Conservation (phyloP, 108 stramenopile species). For the Epipyxis sp. region DNA sequence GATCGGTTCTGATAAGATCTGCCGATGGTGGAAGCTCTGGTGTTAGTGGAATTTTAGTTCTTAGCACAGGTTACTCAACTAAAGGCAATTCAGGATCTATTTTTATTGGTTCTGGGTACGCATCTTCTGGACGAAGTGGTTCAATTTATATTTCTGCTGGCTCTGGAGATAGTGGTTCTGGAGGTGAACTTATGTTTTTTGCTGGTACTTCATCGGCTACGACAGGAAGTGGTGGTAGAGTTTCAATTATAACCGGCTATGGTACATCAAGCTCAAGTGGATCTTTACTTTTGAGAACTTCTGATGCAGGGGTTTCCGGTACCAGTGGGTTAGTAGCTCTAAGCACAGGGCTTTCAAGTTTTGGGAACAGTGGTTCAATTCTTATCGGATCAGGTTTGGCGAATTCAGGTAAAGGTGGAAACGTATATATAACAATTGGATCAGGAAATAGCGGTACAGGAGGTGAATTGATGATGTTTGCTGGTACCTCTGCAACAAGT, state of each 20-base stretch:
- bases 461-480: neutral
- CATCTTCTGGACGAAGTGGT: slow-evolving; percentile 9
- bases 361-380: slow-evolving; percentile 19
- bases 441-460: slow-evolving; percentile 24
- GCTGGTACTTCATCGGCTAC: neutral
- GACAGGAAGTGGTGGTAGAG: slow-evolving; percentile 8
- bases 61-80: neutral
- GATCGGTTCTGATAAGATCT: neutral
- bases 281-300: neutral
- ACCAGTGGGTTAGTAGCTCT: slow-evolving; percentile 16
- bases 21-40: slow-evolving; percentile 9
- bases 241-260: neutral
- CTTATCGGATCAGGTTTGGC: neutral
- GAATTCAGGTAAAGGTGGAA: slow-evolving; percentile 16
- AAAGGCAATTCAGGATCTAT: slow-evolving; percentile 10
- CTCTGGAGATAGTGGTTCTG: slow-evolving; percentile 29
- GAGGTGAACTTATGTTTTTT: neutral
- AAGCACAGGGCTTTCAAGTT: slow-evolving; percentile 10
- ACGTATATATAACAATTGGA: slow-evolving; percentile 9
- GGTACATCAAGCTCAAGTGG: neutral
- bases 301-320: slow-evolving; percentile 4
- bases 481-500: neutral
- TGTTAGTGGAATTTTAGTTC: neutral
- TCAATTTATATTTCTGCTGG: slow-evolving; percentile 17
- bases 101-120: neutral